phyloP scores from a whole-genome alignment of 129 eudicot species.

The Tagetes erecta region DNA sequence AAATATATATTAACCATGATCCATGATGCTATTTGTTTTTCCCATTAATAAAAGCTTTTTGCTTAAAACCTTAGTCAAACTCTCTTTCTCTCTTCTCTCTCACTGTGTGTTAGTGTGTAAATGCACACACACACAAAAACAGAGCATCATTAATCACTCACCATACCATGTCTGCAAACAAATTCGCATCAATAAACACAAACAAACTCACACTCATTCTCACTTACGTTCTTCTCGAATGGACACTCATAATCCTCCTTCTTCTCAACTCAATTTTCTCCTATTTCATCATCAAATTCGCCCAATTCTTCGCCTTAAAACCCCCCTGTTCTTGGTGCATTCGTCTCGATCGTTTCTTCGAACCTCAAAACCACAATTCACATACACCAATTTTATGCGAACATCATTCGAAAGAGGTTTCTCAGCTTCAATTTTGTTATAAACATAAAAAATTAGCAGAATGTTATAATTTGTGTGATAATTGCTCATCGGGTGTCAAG shows the following conservation, averaged over 20 bases:
- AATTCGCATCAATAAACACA: constrained; percentile 80
- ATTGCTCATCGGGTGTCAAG: constrained; percentile 62
- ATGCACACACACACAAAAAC: constrained; percentile 35
- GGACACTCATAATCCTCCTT: constrained; percentile 72
- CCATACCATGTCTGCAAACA: constrained; percentile 74
- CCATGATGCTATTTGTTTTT: not conserved
- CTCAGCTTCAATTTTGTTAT: constrained; percentile 63
- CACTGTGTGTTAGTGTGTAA: not conserved
- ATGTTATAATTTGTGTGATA: constrained; percentile 61
- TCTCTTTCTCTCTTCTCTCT: constrained; percentile 22
- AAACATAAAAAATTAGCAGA: constrained; percentile 66
- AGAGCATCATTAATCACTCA: constrained; percentile 25
- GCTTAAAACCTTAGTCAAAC: constrained; percentile 35
- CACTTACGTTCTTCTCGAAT: constrained; percentile 72
- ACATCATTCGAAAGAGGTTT: constrained; percentile 69
- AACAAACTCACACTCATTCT: constrained; percentile 74
- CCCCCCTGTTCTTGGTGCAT: constrained; percentile 86
- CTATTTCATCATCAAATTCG: constrained; percentile 68
- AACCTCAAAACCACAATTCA: constrained; percentile 45
- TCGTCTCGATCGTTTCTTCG: constrained; percentile 68
- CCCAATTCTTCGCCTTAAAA: constrained; percentile 72
- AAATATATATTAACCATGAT: constrained; percentile 5
- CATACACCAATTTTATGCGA: constrained; percentile 65
- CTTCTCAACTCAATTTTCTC: constrained; percentile 81
- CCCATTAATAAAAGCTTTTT: constrained; percentile 20